Evolutionary conservation across 2,329 filamentous ascomycete genomes (phyloP).

Genomic region (Exophiala dermatitidis): DNA sequence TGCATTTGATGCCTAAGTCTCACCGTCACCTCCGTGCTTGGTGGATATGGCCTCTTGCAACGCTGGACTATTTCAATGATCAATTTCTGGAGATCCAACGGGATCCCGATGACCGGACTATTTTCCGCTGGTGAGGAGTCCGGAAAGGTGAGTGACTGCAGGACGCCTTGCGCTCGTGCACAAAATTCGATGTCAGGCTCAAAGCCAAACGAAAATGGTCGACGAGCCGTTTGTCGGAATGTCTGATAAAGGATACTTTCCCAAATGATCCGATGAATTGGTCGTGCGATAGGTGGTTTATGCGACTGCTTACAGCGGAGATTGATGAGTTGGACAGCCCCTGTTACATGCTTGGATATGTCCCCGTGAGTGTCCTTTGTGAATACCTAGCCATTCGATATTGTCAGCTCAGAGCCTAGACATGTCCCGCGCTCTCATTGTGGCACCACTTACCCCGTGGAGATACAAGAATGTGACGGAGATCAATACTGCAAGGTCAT

Average conservation of each 20-base stretch:
- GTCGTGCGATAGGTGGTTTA: constrained; percentile 10
- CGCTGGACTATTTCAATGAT: constrained; percentile 17
- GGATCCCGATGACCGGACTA: constrained; percentile 19
- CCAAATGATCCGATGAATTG: constrained; percentile 19
- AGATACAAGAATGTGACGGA: constrained; percentile 14
- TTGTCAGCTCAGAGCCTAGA: background rate
- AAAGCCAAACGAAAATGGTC: constrained; percentile 13
- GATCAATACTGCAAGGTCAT: constrained; percentile 10
- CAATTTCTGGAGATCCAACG: constrained; percentile 13
- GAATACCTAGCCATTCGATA: constrained; percentile 2
- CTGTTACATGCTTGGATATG: constrained; percentile 13
- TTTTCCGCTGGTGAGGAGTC: constrained; percentile 13
- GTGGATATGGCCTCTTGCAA: constrained; percentile 7
- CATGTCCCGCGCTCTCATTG: background rate
- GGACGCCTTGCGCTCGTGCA: constrained; percentile 4
- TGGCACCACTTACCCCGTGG: constrained; percentile 15
- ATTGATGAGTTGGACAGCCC: constrained; percentile 18
- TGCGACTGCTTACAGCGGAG: constrained; percentile 12
- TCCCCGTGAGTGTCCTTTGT: constrained; percentile 11
- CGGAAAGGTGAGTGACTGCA: constrained; percentile 13
- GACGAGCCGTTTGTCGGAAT: constrained; percentile 16
- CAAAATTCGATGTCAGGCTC: constrained; percentile 18
- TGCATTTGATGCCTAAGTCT: constrained; percentile 5
- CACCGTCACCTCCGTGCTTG: background rate
- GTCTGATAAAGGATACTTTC: constrained; percentile 18